phyloP scores from a whole-genome alignment of 2,329 filamentous ascomycete species.

The Macrophomina tecta region DNA sequence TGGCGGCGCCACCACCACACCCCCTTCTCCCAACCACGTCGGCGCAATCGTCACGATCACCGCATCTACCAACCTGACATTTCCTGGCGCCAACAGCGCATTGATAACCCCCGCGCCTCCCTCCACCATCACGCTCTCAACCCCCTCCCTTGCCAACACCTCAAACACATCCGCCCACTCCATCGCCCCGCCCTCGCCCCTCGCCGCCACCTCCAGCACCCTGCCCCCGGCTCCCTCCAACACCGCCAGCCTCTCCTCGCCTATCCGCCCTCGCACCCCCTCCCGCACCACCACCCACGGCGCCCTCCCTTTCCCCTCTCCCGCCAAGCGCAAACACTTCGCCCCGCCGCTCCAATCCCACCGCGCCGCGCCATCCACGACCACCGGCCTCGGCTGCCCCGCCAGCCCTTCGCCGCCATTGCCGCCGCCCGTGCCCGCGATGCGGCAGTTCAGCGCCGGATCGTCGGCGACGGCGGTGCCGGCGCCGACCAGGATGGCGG shows the following conservation, averaged over 20 bases:
- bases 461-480: slow-evolving; percentile 85
- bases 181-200: slow-evolving; percentile 43
- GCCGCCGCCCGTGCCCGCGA: slow-evolving; percentile 65
- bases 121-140: slow-evolving; percentile 88
- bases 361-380: slow-evolving; percentile 79
- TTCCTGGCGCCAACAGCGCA: slow-evolving; percentile 69
- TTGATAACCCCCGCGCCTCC: slow-evolving; percentile 86
- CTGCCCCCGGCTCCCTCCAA: slow-evolving; percentile 39
- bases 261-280: slow-evolving; percentile 36
- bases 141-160: slow-evolving; percentile 62
- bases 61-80: slow-evolving; percentile 70
- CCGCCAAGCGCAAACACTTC: slow-evolving; percentile 70
- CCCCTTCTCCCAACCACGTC: slow-evolving; percentile 84
- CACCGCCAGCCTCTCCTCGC: slow-evolving; percentile 32
- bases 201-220: slow-evolving; percentile 36
- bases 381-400: slow-evolving; percentile 77
- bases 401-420: slow-evolving; percentile 57
- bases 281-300: slow-evolving; percentile 68
- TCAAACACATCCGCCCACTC: slow-evolving; percentile 70
- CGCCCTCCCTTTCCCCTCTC: slow-evolving; percentile 69
- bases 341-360: slow-evolving; percentile 66
- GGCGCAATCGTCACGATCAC: slow-evolving; percentile 90
- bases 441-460: slow-evolving; percentile 82
- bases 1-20: slow-evolving; percentile 77
- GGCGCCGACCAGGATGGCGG: slow-evolving; percentile 84